Percentiles rank a stretch among this genome's conserved stretches.
These are phyloP conservation scores for Geopyxis carbonaria DNA, from an alignment of 495 filamentous ascomycete species.

Conservation along the genomic window DNA sequence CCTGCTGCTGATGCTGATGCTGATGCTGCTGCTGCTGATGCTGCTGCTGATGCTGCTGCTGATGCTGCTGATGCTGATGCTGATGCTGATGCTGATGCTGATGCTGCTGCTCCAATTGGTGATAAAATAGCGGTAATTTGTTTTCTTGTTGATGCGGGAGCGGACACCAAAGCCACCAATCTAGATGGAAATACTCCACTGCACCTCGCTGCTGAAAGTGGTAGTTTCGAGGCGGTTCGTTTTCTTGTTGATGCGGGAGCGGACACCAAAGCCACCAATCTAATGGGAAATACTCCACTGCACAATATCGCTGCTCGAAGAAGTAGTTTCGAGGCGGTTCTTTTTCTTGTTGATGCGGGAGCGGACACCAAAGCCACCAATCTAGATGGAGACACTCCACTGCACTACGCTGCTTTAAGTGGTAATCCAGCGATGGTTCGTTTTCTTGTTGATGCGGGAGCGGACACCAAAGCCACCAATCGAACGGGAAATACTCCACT, in stretches of 20 bases:
- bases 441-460: conserved; percentile 5
- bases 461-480: conserved; percentile 5
- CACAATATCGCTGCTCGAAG: conserved; percentile 2
- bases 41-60: too few species aligned
- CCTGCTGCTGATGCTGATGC: too few species aligned
- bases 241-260: conserved; percentile 1
- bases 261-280: not conserved
- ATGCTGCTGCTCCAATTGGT: not conserved
- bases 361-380: conserved; percentile 7
- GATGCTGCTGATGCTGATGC: too few species aligned
- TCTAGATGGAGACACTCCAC: conserved; percentile 3
- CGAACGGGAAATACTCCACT: conserved; percentile 13
- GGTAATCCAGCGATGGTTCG: conserved; percentile 2
- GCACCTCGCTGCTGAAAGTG: not conserved
- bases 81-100: conserved; percentile 2
- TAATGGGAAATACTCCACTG: not conserved
- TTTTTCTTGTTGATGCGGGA: too few species aligned
- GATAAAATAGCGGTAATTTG: not conserved
- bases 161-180: not conserved
- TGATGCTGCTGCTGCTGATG: too few species aligned
- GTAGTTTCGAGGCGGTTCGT: not conserved
- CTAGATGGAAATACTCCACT: not conserved
- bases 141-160: not conserved
- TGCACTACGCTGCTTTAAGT: conserved; percentile 5
- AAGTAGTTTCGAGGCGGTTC: too few species aligned